Evolutionary conservation across 2,329 filamentous ascomycete species (phyloP), one percentile per base, ranked within the genome.

Genomic region (Ceratocystis lukuohia): DNA sequence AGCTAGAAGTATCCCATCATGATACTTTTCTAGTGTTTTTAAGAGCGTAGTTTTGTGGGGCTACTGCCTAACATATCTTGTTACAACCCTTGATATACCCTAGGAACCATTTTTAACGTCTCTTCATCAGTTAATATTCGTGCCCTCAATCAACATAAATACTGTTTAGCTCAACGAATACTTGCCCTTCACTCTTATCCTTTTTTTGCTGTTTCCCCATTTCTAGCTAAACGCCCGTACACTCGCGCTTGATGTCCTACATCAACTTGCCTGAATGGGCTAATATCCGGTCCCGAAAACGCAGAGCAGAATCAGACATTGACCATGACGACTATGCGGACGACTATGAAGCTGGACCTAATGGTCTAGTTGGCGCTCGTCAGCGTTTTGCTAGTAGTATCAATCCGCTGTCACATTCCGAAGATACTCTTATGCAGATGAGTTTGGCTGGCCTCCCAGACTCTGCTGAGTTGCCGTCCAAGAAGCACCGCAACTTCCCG

Each of bases 331-430:
- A 68, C 61, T 25, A 57, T n/a, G 22, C 48, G 46, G 37, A 41
- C 41, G 41, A 30, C 37, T 33, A 50, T n/a, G 45, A 50, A 25
- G 25, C 17, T 17, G 45, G 50, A 53, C 7, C 25, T 7, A 37
- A 41, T 5, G 44, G 57, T 12, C 10, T 30, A 12, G 64, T 50
- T n/a, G 64, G 66, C 15, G 66, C 66, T 10, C 28, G 33, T 2
- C 64, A 66, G 28, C 61, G 62, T 20, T 66, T 68, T 25, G 50
- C 59, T 20, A 46, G 64, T 2, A 65, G 61, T 28, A 80, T 82
- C 71, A 82, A 84, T 71, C 81, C 81, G 20, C 68, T 79, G 69
- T 81, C 79, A 68, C 77, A 83, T 69, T 74, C 75, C 1, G 79
- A 79, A 1, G 72, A 74, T 65, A 78, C 78, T 7, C 77, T 82